These are phyloP conservation scores for Boletus pseudo-olivaceus DNA, from an alignment of 768 basidiomycete genomes.

Conservation along the genomic window DNA sequence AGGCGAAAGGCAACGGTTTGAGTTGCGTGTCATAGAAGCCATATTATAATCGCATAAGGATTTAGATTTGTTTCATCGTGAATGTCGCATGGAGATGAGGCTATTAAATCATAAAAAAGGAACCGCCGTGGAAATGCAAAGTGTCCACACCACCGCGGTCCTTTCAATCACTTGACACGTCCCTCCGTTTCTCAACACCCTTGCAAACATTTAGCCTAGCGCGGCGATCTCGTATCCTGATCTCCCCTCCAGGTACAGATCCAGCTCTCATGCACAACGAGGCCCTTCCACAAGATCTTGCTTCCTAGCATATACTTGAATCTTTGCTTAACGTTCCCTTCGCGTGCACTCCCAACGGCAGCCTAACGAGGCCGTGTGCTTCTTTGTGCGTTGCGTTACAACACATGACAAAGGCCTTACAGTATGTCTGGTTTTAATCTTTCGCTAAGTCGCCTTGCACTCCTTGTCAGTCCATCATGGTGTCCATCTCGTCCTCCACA, in stretches of 20 bases:
- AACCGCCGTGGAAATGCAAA: conserved; percentile 16
- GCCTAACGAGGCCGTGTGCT: conserved; percentile 19
- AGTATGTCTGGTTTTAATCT: conserved; percentile 23
- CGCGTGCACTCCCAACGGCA: conserved; percentile 2
- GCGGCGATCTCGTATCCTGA: conserved; percentile 30
- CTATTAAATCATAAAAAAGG: conserved; percentile 1
- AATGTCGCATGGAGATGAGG: conserved; percentile 17
- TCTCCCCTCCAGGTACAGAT: conserved; percentile 20
- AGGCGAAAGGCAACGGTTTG: conserved; percentile 50
- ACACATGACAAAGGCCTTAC: conserved; percentile 28
- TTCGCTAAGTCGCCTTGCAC: conserved; percentile 26
- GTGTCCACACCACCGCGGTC: conserved; percentile 17
- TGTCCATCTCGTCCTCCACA: conserved; percentile 15
- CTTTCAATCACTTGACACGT: neutral
- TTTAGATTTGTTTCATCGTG: conserved; percentile 16
- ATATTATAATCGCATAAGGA: conserved; percentile 15
- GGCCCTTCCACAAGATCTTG: conserved; percentile 11
- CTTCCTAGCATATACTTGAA: conserved; percentile 11
- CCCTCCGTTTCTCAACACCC: conserved; percentile 10
- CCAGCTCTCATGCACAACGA: conserved; percentile 12
- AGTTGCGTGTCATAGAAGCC: conserved; percentile 33
- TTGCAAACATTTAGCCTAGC: conserved; percentile 17
- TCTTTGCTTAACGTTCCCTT: conserved; percentile 9
- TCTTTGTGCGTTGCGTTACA: conserved; percentile 25
- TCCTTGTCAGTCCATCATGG: conserved; percentile 12